Evolutionary conservation across 306 rosid genomes (phyloP).

Genomic region (Prunus dulcis): DNA sequence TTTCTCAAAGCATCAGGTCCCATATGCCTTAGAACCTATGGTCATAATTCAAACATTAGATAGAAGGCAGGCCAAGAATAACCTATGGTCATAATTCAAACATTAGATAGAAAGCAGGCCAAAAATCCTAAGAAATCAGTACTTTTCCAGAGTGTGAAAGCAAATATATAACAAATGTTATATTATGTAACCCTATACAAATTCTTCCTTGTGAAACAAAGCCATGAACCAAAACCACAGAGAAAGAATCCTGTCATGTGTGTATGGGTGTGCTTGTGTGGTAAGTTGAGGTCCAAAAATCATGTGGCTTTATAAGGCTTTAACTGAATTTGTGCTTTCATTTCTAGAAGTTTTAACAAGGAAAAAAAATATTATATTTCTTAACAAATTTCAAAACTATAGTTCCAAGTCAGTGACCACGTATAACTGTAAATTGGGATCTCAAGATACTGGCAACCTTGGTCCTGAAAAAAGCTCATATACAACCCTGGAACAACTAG

Average conservation of each 20-base stretch:
- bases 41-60: neutral
- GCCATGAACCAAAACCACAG: neutral
- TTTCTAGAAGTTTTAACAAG: neutral
- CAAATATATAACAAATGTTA: neutral
- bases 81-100: conserved; percentile 13
- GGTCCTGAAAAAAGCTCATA: neutral
- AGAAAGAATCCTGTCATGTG: neutral
- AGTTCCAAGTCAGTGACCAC: neutral
- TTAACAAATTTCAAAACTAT: neutral
- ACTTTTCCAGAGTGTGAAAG: neutral
- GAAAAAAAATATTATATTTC: neutral
- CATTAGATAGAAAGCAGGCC: conserved; percentile 7
- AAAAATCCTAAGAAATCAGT: neutral
- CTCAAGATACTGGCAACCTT: neutral
- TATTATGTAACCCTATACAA: neutral
- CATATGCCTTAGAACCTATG: conserved; percentile 30
- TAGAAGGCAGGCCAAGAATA: conserved; percentile 12
- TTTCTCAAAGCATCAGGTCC: conserved; percentile 37
- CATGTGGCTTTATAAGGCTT: no score
- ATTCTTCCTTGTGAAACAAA: neutral
- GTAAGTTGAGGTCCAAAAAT: no score
- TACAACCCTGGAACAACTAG: neutral
- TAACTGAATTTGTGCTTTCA: neutral
- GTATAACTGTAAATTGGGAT: neutral
- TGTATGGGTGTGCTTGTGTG: no score